These are phyloP conservation scores for Cercospora citrullina DNA, from an alignment of 2,329 filamentous ascomycete species.

Conservation along the genomic window DNA sequence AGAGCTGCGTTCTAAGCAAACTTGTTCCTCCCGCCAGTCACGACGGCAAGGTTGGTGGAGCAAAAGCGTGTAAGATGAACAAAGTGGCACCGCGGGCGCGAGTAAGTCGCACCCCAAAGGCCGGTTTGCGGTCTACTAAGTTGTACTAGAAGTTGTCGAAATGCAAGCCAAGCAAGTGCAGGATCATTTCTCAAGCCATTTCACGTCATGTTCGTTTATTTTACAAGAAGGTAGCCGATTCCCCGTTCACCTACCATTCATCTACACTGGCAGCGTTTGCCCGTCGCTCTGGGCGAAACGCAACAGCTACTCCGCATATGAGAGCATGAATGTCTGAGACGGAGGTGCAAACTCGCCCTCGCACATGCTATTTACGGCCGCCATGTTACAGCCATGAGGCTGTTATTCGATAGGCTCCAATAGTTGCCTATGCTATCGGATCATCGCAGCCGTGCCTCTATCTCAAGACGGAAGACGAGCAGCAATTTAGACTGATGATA, in stretches of 20 bases:
- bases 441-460: not conserved
- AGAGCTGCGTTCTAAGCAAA: not conserved
- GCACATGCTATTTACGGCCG: not conserved
- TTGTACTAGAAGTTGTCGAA: slow-evolving; percentile 2
- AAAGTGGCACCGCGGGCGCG: not conserved
- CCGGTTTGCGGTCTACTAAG: slow-evolving; percentile 3
- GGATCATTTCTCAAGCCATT: not conserved
- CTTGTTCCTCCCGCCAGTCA: not conserved
- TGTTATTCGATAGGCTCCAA: not conserved
- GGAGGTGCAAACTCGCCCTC: not conserved
- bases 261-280: not conserved
- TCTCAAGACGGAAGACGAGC: not conserved
- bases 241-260: not conserved
- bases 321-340: not conserved
- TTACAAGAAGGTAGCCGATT: not conserved
- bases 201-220: not conserved
- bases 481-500: not conserved
- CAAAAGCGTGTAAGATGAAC: not conserved
- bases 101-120: not conserved
- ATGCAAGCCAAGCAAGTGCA: not conserved
- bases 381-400: not conserved
- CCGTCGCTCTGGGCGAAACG: not conserved
- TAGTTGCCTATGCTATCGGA: not conserved
- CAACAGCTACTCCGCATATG: not conserved
- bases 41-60: not conserved